Conservation (phyloP, 2,329 filamentous ascomycete species). For the Colletotrichum sp. region DNA sequence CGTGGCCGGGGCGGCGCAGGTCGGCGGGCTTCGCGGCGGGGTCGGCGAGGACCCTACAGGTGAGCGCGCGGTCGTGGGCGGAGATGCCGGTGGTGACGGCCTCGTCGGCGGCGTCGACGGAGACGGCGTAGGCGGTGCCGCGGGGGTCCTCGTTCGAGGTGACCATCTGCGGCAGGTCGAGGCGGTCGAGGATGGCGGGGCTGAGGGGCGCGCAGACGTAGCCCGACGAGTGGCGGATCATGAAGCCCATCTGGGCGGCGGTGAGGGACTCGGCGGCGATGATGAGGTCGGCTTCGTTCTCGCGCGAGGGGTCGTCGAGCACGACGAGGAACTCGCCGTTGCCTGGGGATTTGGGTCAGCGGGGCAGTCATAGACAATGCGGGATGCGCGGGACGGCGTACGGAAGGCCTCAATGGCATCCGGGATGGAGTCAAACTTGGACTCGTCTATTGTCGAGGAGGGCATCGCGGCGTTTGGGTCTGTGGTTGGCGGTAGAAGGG, state of each 20-base stretch:
- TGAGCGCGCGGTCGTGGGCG: constrained; percentile 84
- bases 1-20: no score
- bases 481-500: not conserved
- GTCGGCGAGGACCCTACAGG: constrained; percentile 79
- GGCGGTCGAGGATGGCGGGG: constrained; percentile 68
- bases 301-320: constrained; percentile 88
- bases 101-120: constrained; percentile 78
- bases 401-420: constrained; percentile 69
- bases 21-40: constrained; percentile 58
- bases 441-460: constrained; percentile 52
- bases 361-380: not conserved
- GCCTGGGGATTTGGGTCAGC: constrained; percentile 44
- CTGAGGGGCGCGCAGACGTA: constrained; percentile 89
- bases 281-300: constrained; percentile 98
- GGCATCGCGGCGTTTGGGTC: constrained; percentile 47
- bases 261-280: constrained; percentile 88
- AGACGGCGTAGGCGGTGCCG: constrained; percentile 91
- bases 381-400: constrained; percentile 39
- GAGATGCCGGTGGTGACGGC: constrained; percentile 88
- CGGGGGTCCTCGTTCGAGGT: constrained; percentile 76
- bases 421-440: constrained; percentile 69
- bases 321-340: constrained; percentile 94
- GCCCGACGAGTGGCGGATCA: constrained; percentile 90
- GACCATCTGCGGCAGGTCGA: constrained; percentile 92
- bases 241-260: constrained; percentile 91